Base-by-base conservation (phyloP, 352 stramenopile species). In the Phytopythium boreale region DNA sequence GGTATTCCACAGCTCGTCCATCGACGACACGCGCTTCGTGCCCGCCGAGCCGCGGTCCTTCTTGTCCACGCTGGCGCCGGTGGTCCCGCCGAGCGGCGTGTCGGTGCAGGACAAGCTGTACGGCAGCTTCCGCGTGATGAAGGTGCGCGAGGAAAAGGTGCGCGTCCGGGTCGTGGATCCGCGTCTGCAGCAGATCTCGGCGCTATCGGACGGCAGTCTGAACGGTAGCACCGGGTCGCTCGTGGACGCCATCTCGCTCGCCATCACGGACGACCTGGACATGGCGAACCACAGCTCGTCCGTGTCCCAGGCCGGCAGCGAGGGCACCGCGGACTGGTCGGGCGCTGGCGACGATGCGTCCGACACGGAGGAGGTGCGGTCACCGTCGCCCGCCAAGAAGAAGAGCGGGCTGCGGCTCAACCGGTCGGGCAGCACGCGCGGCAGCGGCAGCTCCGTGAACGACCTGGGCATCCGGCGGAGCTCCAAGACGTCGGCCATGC, bases 81-180 rank as follows among this genome's bases (percentile, higher is more conserved):
- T 82, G 4, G 70, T 87, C 1, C 79, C 80, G 37, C 56, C 65
- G n/a, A 82, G 72, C 1, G 77, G 77, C 4, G 67, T 86, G 3
- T 61, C 64, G 1, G 72, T 93, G 5, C 85, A 95, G 66, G 84
- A 95, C 70, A 89, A 85, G 47, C 64, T 95, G 19, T 88, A 82
- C 34, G 86, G 86, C 2, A 56, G 66, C 24, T 92, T 93, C 69
- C 70, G 84, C 50, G 71, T 89, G 51, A 87, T 95, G 61, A 62
- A 74, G 17, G 78, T 95, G 27, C 71, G 75, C 36, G 61, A 73
- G 15, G 72, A 74, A 8, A 95, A 95, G 62, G 88, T 80, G 55
- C 69, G 80, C 44, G 72, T 93, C 63, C 81, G 81, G 53, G 70
- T 82, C 0, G 56, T 85, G 15, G 81, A 91, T 37, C 78, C 77